Base-by-base conservation (phyloP, 768 basidiomycete species). In the Chalciporus chontae region DNA sequence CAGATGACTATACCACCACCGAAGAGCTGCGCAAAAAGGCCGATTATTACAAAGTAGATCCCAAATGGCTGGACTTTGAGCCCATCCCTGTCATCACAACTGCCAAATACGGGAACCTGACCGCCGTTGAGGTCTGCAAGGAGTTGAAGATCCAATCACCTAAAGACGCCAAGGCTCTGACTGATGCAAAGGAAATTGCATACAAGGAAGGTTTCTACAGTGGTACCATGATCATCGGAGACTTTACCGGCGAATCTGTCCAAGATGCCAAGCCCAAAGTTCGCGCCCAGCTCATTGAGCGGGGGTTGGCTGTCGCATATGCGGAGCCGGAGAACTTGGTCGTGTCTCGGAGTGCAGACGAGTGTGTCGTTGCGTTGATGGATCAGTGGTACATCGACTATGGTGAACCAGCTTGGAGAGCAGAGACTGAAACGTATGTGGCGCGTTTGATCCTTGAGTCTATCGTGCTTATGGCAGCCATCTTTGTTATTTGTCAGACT, bases 311-410 rank as follows among this genome's bases (percentile, higher is more conserved):
- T 7, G 84, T 96, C 60, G 77, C 90, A 50, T 99, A 99, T 65
- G 93, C 94, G 9, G 95, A 98, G 70, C 95, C 95, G 1, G 94
- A 98, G 69, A 88, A 87, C 48, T 66, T 90, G 57, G 87, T 97
- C 61, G 81, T 94, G 61, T 90, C 87, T 40, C 78, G 95, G 39
- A 92, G 88, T 68, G 83, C 80, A n/a, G 96, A 99, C 63, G 95
- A 97, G 70, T 99, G 96, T 73, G 90, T 97, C 17, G 93, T 99
- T 50, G 94, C 95, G 3, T 73, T 99, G 57, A 94, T 94, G 83
- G 96, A 99, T 66, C 96, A 99, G 70, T 99, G 95, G 94, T 99
- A 98, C 69, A 71, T 98, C 68, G 93, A 98, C 69, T 99, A 97
- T 60, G 96, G 95, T 59, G 93, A 97, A 73, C 68, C 81, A 1